A percentile compares a stretch with the other conserved stretches of the same genome.
phyloP scores from a whole-genome alignment of 345 rosid species.

The Diplotaxis tenuifolia region DNA sequence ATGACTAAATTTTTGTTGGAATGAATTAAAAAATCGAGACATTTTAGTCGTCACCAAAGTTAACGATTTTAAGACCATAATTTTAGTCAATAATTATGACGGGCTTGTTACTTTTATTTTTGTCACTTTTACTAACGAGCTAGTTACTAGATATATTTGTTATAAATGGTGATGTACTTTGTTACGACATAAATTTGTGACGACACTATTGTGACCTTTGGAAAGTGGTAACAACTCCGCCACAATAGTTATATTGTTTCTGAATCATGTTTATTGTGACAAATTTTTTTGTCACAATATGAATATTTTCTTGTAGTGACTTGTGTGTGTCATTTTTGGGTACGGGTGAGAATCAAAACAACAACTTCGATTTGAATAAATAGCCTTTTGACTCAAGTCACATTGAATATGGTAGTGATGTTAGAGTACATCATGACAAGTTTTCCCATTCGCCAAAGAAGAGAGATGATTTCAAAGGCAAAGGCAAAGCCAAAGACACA shows the following conservation, averaged over 20 bases:
- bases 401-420: too few species aligned
- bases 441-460: too few species aligned
- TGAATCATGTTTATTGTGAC: too few species aligned
- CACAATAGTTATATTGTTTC: background rate
- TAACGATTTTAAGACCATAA: background rate
- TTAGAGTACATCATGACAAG: too few species aligned
- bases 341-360: too few species aligned
- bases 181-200: background rate
- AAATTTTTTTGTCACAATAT: too few species aligned
- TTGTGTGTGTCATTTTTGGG: too few species aligned
- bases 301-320: too few species aligned
- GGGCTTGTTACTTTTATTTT: background rate
- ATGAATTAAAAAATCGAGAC: background rate
- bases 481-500: too few species aligned
- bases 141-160: background rate
- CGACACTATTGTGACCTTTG: background rate
- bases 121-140: background rate
- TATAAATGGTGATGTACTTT: background rate
- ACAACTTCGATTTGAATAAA: too few species aligned
- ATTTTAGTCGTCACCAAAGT: background rate
- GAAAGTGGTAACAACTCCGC: background rate
- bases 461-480: too few species aligned
- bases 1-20: background rate
- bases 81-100: background rate
- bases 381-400: too few species aligned